These are phyloP conservation scores for Leccinum olivaceopallidum DNA, from an alignment of 768 basidiomycete species.

Conservation along the genomic window DNA sequence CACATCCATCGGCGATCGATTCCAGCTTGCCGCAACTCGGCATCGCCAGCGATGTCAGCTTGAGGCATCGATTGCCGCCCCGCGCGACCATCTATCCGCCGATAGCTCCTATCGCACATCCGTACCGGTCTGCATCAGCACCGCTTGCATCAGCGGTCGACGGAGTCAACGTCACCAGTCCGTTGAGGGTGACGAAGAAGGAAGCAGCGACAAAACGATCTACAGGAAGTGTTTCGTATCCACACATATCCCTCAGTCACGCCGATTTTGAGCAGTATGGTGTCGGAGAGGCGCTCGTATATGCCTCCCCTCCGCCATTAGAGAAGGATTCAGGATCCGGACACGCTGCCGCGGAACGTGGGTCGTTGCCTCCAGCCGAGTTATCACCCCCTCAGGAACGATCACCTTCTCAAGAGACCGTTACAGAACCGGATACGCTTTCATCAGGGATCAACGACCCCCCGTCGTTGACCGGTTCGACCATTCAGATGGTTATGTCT, in stretches of 20 bases:
- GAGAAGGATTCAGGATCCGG: too few relatives aligned
- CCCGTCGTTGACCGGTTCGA: constrained; percentile 44
- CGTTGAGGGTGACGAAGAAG: neutral
- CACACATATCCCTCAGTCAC: constrained; percentile 30
- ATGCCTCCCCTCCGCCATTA: too few relatives aligned
- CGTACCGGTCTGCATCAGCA: constrained; percentile 17
- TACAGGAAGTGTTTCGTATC: neutral
- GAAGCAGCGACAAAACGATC: neutral
- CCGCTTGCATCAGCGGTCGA: neutral
- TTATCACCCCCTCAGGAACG: too few relatives aligned
- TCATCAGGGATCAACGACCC: too few relatives aligned
- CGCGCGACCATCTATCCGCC: constrained; percentile 24
- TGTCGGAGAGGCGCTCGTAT: too few relatives aligned
- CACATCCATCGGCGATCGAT: constrained; percentile 37
- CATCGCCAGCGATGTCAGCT: constrained; percentile 30
- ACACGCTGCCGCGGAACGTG: too few relatives aligned
- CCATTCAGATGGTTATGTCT: constrained; percentile 36
- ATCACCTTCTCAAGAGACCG: too few relatives aligned
- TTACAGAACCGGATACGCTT: too few relatives aligned
- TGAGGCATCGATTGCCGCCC: constrained; percentile 40
- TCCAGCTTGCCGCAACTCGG: constrained; percentile 15
- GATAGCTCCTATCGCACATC: constrained; percentile 32
- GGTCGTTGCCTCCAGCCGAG: too few relatives aligned
- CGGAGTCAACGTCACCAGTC: neutral
- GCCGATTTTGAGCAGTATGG: constrained; percentile 43